These are phyloP conservation scores for Nemania abortiva DNA, from an alignment of 2,329 filamentous ascomycete species.

Conservation along the genomic window DNA sequence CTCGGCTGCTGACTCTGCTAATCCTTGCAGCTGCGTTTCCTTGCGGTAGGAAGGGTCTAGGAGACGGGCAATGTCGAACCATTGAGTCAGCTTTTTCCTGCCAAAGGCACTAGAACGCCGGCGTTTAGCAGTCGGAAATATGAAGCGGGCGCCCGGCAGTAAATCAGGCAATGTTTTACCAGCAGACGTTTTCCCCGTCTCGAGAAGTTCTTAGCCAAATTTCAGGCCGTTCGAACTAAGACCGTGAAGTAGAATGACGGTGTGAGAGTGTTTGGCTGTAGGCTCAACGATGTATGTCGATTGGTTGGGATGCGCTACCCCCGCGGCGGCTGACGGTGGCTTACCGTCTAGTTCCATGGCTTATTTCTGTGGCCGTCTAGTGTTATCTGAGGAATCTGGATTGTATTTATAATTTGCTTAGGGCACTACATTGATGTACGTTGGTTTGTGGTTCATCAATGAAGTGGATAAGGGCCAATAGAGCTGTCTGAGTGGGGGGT, in stretches of 20 bases:
- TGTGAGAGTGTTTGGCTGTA: conserved; percentile 36
- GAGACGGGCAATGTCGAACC: conserved; percentile 63
- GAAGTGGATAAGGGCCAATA: no score
- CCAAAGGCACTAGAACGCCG: conserved; percentile 59
- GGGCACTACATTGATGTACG: no score
- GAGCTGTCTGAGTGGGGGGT: no score
- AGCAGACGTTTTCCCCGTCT: conserved; percentile 46
- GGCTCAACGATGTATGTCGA: conserved; percentile 43
- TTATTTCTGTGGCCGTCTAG: conserved; percentile 8
- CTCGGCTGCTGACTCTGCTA: conserved; percentile 56
- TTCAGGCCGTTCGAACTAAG: conserved; percentile 41
- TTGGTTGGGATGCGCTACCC: conserved; percentile 8
- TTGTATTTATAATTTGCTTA: not conserved
- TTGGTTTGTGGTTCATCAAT: no score
- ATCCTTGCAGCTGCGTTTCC: conserved; percentile 59
- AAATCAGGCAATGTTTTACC: conserved; percentile 51
- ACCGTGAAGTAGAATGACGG: conserved; percentile 43
- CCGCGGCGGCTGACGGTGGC: conserved; percentile 10
- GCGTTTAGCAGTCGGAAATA: conserved; percentile 64
- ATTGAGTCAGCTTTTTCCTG: conserved; percentile 60
- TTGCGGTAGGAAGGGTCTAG: conserved; percentile 55
- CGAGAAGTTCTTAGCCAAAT: conserved; percentile 52
- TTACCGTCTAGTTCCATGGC: conserved; percentile 19
- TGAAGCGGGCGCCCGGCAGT: conserved; percentile 58
- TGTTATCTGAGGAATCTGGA: not conserved